phyloP scores from a whole-genome alignment of 306 rosid species.

The Castanopsis chinensis region DNA sequence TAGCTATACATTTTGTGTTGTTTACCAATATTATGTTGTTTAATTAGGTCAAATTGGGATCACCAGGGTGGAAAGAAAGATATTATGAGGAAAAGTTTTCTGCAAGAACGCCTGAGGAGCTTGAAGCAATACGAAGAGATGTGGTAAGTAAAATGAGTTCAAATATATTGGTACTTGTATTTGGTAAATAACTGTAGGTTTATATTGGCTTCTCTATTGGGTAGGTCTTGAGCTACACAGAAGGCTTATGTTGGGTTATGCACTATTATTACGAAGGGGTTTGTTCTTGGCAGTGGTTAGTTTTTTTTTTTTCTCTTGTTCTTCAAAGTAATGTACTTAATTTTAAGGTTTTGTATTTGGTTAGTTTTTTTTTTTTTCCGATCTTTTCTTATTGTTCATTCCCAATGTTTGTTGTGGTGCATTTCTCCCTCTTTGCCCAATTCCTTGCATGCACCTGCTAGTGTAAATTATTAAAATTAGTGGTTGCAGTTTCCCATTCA shows the following conservation, averaged over 20 bases:
- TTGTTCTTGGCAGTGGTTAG: slow-evolving; percentile 98
- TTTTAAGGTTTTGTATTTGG: slow-evolving; percentile 2
- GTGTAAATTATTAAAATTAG: background rate
- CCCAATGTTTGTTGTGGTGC: background rate
- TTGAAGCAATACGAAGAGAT: slow-evolving; percentile 72
- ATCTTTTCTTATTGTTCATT: background rate
- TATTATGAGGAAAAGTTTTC: slow-evolving; percentile 87
- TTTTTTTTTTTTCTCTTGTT: slow-evolving; percentile 11
- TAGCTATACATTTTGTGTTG: background rate
- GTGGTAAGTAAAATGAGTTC: slow-evolving; percentile 64
- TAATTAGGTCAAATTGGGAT: slow-evolving; percentile 80
- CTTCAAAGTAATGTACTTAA: background rate
- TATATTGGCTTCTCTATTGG: slow-evolving; percentile 19
- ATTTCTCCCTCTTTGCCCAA: background rate
- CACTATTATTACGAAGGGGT: slow-evolving; percentile 98
- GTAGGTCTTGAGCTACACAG: slow-evolving; percentile 90
- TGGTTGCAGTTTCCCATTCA: background rate
- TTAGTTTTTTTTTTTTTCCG: background rate
- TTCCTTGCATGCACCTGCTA: background rate
- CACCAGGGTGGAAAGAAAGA: slow-evolving; percentile 94
- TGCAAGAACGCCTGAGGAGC: slow-evolving; percentile 82
- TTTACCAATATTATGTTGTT: background rate
- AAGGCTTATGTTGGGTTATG: slow-evolving; percentile 98
- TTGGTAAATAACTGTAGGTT: slow-evolving; percentile 14
- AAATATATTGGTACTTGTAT: slow-evolving; percentile 5